Conservation (phyloP, 306 rosid species). For the Cyamopsis tetragonoloba region DNA sequence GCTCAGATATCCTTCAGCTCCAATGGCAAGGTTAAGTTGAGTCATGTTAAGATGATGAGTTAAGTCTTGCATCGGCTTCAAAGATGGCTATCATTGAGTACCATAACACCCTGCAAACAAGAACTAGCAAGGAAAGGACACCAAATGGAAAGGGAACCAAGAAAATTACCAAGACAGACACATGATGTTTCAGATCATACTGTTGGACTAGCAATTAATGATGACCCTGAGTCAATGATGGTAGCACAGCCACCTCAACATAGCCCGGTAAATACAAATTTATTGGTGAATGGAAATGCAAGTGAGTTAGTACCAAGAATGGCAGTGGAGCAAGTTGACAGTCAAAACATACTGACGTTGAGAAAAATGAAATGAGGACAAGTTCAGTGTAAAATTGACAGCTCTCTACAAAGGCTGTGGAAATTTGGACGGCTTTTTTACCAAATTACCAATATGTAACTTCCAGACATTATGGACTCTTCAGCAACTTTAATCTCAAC, state of each 20-base stretch:
- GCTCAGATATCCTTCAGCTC: too few relatives aligned
- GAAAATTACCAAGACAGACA: not conserved
- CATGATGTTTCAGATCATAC: constrained; percentile 23
- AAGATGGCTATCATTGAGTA: too few relatives aligned
- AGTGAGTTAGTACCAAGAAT: not conserved
- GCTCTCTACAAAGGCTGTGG: not conserved
- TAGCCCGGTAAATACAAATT: constrained; percentile 37
- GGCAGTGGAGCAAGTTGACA: not conserved
- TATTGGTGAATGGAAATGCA: not conserved
- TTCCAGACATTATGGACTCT: not conserved
- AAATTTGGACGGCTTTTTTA: not conserved
- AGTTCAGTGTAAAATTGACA: not conserved
- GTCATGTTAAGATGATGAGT: too few relatives aligned
- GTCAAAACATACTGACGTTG: not conserved
- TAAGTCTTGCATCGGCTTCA: too few relatives aligned
- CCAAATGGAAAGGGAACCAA: not conserved
- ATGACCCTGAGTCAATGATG: constrained; percentile 71
- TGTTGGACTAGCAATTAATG: constrained; percentile 64
- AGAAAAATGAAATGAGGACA: not conserved
- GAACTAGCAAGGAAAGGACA: too few relatives aligned
- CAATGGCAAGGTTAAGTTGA: too few relatives aligned
- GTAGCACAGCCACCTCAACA: constrained; percentile 58
- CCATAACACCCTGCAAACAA: too few relatives aligned
- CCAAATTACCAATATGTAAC: not conserved
- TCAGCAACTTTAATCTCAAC: not conserved